Evolutionary conservation across 495 filamentous ascomycete species (phyloP).

Genomic region (Hypoxylon perforatum): DNA sequence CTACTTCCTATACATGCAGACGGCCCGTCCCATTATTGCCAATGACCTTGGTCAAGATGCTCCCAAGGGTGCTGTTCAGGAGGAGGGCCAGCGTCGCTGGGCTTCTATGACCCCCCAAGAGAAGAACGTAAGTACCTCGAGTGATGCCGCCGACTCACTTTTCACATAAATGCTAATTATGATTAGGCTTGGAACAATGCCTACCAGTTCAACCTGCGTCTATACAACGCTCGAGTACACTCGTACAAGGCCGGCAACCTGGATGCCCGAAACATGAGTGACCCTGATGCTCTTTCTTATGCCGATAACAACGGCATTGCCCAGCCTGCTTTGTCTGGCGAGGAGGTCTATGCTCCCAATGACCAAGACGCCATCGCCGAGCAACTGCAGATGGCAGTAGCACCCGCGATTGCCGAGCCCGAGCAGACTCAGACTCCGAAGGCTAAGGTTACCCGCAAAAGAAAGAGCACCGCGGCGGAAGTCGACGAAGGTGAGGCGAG

Average conservation of each 20-base stretch:
- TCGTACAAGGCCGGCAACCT: constrained; percentile 77
- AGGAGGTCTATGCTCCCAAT: constrained; percentile 64
- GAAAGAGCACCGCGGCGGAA: constrained; percentile 64
- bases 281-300: constrained; percentile 66
- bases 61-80: constrained; percentile 80
- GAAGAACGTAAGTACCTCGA: constrained; percentile 70
- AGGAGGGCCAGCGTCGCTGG: constrained; percentile 87
- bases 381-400: constrained; percentile 60
- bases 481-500: constrained; percentile 52
- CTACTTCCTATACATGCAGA: constrained; percentile 92
- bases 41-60: constrained; percentile 75
- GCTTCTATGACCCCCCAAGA: constrained; percentile 74
- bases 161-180: constrained; percentile 16
- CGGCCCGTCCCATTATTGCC: constrained; percentile 79
- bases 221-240: constrained; percentile 76
- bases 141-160: background rate
- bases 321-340: constrained; percentile 53
- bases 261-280: constrained; percentile 70
- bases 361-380: constrained; percentile 69
- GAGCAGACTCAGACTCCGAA: constrained; percentile 63
- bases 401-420: constrained; percentile 48
- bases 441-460: constrained; percentile 56
- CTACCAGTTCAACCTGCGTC: constrained; percentile 79
- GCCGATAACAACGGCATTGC: constrained; percentile 65
- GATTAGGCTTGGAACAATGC: constrained; percentile 75